Conservation (phyloP, 805 yeast genomes). For the Barnettozyma sucrosica region DNA sequence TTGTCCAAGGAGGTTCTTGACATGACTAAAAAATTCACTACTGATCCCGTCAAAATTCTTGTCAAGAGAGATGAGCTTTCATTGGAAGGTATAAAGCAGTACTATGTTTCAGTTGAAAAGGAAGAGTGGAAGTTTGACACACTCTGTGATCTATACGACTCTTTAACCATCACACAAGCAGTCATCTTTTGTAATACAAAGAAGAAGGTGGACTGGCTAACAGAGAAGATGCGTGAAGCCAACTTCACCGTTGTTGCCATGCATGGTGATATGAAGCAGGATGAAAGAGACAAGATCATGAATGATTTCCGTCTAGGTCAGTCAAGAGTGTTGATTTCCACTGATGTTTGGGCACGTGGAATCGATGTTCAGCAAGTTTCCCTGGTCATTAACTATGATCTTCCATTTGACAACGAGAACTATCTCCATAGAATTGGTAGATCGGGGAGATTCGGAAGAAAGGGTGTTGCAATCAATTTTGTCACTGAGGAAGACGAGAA, state of each 20-base stretch:
- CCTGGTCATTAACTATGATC: conserved; percentile 89
- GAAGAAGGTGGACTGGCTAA: conserved; percentile 87
- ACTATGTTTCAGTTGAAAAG: conserved; percentile 81
- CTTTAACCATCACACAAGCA: conserved; percentile 92
- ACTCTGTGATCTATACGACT: conserved; percentile 89
- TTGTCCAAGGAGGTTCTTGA: conserved; percentile 87
- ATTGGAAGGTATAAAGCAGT: conserved; percentile 91
- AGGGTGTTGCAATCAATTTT: conserved; percentile 96
- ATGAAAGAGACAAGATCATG: conserved; percentile 92
- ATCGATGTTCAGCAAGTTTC: conserved; percentile 98
- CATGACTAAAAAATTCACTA: conserved; percentile 87
- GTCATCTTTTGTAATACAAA: conserved; percentile 98
- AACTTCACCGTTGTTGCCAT: conserved; percentile 92
- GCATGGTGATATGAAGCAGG: conserved; percentile 97
- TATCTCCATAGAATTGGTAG: conserved; percentile 89
- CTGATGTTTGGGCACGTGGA: conserved; percentile 98
- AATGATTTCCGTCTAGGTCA: conserved; percentile 91
- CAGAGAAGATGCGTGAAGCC: conserved; percentile 69
- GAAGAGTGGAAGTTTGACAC: conserved; percentile 95
- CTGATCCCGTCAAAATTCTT: conserved; percentile 87
- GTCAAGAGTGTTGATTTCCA: conserved; percentile 89
- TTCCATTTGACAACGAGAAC: conserved; percentile 90
- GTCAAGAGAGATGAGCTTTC: conserved; percentile 94
- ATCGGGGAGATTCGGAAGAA: conserved; percentile 97
- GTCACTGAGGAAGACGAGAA: conserved; percentile 74